These are phyloP conservation scores for Camelina sativa DNA, from an alignment of 345 rosid species.

Conservation along the genomic window DNA sequence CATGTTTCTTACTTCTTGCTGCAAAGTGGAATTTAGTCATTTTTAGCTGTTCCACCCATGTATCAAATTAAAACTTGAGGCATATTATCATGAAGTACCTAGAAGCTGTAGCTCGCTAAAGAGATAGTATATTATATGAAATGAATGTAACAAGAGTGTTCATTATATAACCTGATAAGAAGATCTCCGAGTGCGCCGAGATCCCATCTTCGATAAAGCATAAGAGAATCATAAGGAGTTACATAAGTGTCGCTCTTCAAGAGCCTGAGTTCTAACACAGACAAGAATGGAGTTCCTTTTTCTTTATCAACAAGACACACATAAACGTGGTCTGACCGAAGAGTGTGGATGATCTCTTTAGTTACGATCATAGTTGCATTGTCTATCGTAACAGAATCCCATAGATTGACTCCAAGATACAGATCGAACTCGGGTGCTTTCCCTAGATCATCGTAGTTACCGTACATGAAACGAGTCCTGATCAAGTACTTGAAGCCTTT, in stretches of 20 bases:
- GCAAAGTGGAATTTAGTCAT: too few relatives aligned
- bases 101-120: too few relatives aligned
- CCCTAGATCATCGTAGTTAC: conserved; percentile 53
- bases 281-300: conserved; percentile 54
- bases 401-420: conserved; percentile 51
- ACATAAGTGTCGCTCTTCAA: conserved; percentile 32
- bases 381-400: conserved; percentile 39
- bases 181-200: conserved; percentile 22
- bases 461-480: conserved; percentile 57
- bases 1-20: too few relatives aligned
- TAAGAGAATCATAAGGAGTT: conserved; percentile 4
- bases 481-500: conserved; percentile 50
- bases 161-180: conserved; percentile 29
- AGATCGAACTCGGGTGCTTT: conserved; percentile 54
- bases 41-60: too few relatives aligned
- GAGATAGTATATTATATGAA: not conserved
- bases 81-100: too few relatives aligned
- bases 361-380: conserved; percentile 6
- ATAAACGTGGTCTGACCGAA: conserved; percentile 38
- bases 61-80: too few relatives aligned
- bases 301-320: conserved; percentile 57
- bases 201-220: conserved; percentile 36
- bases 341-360: conserved; percentile 50
- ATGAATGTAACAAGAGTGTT: not conserved
- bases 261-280: conserved; percentile 55